Evolutionary conservation across 2,329 filamentous ascomycete genomes (phyloP), one percentile per base, ranked within the genome.

Genomic region (Fusarium luffae): DNA sequence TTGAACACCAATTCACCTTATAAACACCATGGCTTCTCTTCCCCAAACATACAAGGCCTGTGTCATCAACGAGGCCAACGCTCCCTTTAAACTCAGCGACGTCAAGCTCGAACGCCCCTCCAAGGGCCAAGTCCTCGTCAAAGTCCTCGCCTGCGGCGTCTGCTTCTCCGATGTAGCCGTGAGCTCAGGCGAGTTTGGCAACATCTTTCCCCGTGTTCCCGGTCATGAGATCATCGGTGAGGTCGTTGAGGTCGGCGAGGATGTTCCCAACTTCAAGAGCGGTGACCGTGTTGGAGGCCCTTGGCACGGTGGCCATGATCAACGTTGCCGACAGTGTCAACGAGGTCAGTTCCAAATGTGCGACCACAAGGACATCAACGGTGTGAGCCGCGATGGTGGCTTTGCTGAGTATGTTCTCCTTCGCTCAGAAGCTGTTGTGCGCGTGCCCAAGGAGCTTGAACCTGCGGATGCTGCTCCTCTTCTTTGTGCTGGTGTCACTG

Each of bases 151-250:
- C 8, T 92, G 89, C 71, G 92, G 92, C 44, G 86, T 94, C 50
- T 94, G 92, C 78, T 89, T 89, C 77, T 86, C 85, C 1, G 92
- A 93, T 72, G 65, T 79, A 21, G 79, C 77, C 55, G 78, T 86
- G 2, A 81, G 84, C 51, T 48, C 74, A 4, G 88, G 88, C 25
- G 73, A 78, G 7, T 80, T 90, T 44, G 87, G 86, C 13, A 83
- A 86, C 44, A 72, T 84, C 21, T 90, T 86, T 72, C 90, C 90
- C 2, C 84, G 87, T 8, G 79, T 89, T 4, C 89, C 90, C 1
- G 92, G 92, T 23, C 92, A 94, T 78, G 92, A 94, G 77, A 81
- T 91, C 34, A 86, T 94, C 57, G 91, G 92, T 13, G 86, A 88
- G 14, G 83, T 94, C 5, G 89, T 87, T 18, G 86, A 86, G 9